Evolutionary conservation across 495 filamentous ascomycete species (phyloP).

Genomic region (Monascus purpureus): DNA sequence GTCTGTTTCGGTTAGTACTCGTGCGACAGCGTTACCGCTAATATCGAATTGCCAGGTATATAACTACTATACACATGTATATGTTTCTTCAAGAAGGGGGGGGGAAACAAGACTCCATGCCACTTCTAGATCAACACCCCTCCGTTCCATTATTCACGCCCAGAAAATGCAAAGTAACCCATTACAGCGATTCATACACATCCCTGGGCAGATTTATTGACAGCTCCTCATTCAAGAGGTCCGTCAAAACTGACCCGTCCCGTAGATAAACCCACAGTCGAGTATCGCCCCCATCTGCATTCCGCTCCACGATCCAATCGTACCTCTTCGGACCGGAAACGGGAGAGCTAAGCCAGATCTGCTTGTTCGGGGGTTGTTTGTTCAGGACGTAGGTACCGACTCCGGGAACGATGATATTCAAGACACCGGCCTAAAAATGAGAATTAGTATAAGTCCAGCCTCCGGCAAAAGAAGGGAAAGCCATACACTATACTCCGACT

Average conservation of each 20-base stretch:
- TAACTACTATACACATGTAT: no score
- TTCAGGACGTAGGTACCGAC: slow-evolving; percentile 81
- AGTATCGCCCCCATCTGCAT: slow-evolving; percentile 31
- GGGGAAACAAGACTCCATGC: no score
- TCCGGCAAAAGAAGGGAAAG: slow-evolving; percentile 2
- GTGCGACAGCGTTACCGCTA: no score
- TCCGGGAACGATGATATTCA: slow-evolving; percentile 53
- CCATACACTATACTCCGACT: slow-evolving; percentile 43
- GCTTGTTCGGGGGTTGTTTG: slow-evolving; percentile 94
- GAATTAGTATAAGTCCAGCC: no score
- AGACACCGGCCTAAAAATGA: slow-evolving; percentile 55
- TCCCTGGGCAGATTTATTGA: slow-evolving; percentile 23
- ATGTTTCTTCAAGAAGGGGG: no score
- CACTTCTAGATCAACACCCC: slow-evolving; percentile 4
- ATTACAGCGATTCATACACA: no score
- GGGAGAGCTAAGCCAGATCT: slow-evolving; percentile 94
- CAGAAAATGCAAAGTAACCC: no score
- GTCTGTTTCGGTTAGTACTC: no score
- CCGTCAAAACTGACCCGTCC: slow-evolving; percentile 60
- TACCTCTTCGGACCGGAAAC: slow-evolving; percentile 85
- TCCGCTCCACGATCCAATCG: slow-evolving; percentile 64
- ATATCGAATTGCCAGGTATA: no score
- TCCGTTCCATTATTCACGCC: slow-evolving; percentile 15
- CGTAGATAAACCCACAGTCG: slow-evolving; percentile 72
- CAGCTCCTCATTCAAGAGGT: slow-evolving; percentile 59